Conservation (phyloP, 2,329 filamentous ascomycete genomes). For the Paecilomyces dactylethromorphus region DNA sequence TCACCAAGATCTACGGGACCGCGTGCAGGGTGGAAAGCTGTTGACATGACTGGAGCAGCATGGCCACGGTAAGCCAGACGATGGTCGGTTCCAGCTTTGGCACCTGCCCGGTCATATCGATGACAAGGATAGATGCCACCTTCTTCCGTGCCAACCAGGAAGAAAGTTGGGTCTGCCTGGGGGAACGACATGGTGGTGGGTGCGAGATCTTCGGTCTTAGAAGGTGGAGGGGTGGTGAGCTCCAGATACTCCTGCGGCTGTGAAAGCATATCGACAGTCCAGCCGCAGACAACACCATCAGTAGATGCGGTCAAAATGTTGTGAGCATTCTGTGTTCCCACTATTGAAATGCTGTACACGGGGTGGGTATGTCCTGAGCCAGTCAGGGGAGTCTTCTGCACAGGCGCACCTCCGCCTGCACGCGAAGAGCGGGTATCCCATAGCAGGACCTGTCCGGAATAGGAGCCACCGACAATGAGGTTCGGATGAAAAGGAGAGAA, state of each 20-base stretch:
- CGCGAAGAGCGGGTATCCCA: constrained; percentile 94
- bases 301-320: constrained; percentile 97
- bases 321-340: constrained; percentile 97
- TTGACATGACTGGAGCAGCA: constrained; percentile 88
- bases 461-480: constrained; percentile 89
- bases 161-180: constrained; percentile 91
- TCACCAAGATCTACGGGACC: constrained; percentile 93
- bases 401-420: constrained; percentile 59
- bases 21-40: constrained; percentile 88
- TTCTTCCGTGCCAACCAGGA: constrained; percentile 94
- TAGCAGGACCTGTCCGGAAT: constrained; percentile 90
- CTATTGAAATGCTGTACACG: constrained; percentile 89
- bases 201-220: constrained; percentile 88
- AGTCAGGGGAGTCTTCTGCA: constrained; percentile 92
- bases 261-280: constrained; percentile 96
- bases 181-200: constrained; percentile 95
- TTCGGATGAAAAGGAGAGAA: constrained; percentile 99
- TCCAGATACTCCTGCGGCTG: constrained; percentile 93
- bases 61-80: constrained; percentile 85
- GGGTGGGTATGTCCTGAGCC: constrained; percentile 94
- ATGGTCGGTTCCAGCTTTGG: constrained; percentile 89
- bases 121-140: constrained; percentile 95
- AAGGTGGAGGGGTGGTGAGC: constrained; percentile 74
- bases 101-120: constrained; percentile 91
- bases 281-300: constrained; percentile 92